Percentiles rank a stretch among this genome's conserved stretches.
Conservation (phyloP, 2,329 filamentous ascomycete species). For the Corinectria fuckeliana region DNA sequence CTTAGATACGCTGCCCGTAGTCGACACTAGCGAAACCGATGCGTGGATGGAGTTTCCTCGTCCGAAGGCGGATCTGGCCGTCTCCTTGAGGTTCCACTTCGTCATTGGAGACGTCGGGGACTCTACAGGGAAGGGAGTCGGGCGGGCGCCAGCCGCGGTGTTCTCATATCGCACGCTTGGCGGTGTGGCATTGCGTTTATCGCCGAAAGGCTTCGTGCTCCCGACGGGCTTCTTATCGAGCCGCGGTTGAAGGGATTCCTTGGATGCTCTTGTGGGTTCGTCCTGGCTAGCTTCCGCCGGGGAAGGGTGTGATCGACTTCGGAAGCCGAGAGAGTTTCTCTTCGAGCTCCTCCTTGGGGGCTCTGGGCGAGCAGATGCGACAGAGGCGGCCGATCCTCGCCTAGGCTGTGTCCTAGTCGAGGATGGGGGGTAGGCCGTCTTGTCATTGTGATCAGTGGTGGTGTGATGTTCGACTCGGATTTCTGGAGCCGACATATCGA, state of each 20-base stretch:
- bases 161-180: conserved; percentile 41
- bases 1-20: not conserved
- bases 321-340: conserved; percentile 25
- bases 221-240: conserved; percentile 17
- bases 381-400: conserved; percentile 22
- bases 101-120: conserved; percentile 24
- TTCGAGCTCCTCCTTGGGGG: conserved; percentile 37
- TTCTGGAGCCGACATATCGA: not conserved
- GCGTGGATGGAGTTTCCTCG: conserved; percentile 24
- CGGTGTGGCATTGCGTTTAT: conserved; percentile 25
- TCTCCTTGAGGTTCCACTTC: conserved; percentile 46
- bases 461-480: not conserved
- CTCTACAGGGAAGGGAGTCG: conserved; percentile 28
- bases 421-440: conserved; percentile 13
- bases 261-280: conserved; percentile 17
- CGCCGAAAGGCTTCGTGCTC: conserved; percentile 9
- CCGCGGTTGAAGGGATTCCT: conserved; percentile 1
- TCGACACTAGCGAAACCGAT: conserved; percentile 25
- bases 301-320: conserved; percentile 21
- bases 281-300: conserved; percentile 10
- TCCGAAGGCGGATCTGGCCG: conserved; percentile 43
- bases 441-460: conserved; percentile 14
- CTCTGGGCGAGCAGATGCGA: conserved; percentile 17
- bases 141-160: conserved; percentile 31
- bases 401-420: conserved; percentile 16